Percentiles rank a stretch among this genome's conserved stretches.
Conservation (phyloP, 768 basidiomycete genomes). For the Suillus weaverae region DNA sequence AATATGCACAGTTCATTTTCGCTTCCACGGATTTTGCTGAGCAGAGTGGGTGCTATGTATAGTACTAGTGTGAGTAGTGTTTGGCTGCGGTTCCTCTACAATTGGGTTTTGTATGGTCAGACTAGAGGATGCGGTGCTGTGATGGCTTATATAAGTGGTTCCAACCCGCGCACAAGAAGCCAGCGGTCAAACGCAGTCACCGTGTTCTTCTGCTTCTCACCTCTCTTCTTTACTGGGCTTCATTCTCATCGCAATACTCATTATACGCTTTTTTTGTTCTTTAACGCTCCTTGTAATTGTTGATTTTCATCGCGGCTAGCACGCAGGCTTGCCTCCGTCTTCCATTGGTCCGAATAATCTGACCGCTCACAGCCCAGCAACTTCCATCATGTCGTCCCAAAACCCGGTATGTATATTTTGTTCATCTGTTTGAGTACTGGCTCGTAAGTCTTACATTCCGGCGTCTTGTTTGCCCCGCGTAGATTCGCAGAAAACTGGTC, state of each 20-base stretch:
- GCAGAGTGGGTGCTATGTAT: not conserved
- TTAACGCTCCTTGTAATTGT: conserved; percentile 12
- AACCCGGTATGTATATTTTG: conserved; percentile 50
- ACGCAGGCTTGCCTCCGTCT: conserved; percentile 11
- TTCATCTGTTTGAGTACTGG: conserved; percentile 4
- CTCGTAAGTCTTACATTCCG: conserved; percentile 9
- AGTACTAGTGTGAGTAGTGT: not conserved
- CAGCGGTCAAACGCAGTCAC: conserved; percentile 9
- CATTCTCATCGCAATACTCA: conserved; percentile 12
- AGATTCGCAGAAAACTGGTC: conserved; percentile 95
- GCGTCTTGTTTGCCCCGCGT: conserved; percentile 8
- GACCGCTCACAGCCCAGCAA: conserved; percentile 8
- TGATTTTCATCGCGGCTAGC: conserved; percentile 7
- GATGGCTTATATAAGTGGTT: conserved; percentile 8
- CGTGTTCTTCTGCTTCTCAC: conserved; percentile 14
- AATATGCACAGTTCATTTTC: not conserved
- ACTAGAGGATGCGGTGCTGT: conserved; percentile 5
- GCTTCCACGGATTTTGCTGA: not conserved
- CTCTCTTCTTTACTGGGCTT: conserved; percentile 9
- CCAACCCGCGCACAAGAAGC: conserved; percentile 9
- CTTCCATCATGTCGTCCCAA: conserved; percentile 50
- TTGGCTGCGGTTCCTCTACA: conserved; percentile 1
- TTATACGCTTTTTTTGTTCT: conserved; percentile 14
- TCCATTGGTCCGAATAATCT: conserved; percentile 21
- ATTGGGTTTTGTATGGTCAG: conserved; percentile 6